A percentile compares a stretch with the other conserved stretches of the same genome.
These are phyloP conservation scores for Rhytidhysteron rufulum DNA, from an alignment of 2,329 filamentous ascomycete species.

Conservation along the genomic window DNA sequence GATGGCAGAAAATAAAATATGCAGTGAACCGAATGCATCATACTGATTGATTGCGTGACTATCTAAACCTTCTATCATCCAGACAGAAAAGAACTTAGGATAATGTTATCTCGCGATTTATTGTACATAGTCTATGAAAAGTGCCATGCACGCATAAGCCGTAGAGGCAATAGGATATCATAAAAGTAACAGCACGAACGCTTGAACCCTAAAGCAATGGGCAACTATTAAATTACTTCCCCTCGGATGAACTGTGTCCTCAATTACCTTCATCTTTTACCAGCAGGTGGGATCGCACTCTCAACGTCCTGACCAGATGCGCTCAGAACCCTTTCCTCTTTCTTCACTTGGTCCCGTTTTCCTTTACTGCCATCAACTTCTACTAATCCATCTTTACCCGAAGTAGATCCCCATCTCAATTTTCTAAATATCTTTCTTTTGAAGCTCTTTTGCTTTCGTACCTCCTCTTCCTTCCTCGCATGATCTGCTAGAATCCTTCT, in stretches of 20 bases:
- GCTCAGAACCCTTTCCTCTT: conserved; percentile 25
- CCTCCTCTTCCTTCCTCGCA: conserved; percentile 44
- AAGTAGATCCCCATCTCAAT: conserved; percentile 17
- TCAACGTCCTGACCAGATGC: conserved; percentile 32
- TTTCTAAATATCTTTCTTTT: conserved; percentile 26
- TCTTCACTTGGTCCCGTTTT: conserved; percentile 19
- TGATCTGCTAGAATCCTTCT: conserved; percentile 47
- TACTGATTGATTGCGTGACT: no score
- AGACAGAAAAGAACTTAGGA: no score
- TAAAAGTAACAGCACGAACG: not conserved
- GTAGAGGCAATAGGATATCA: not conserved
- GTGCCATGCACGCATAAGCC: not conserved
- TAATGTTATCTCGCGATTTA: no score
- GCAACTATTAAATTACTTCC: not conserved
- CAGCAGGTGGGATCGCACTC: conserved; percentile 31
- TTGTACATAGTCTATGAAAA: not conserved
- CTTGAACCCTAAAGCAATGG: not conserved
- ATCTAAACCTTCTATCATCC: no score
- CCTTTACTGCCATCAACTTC: conserved; percentile 6
- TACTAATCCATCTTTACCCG: conserved; percentile 11
- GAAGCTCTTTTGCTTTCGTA: conserved; percentile 31
- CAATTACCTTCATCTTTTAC: conserved; percentile 11
- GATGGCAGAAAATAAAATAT: no score
- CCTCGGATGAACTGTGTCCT: not conserved
- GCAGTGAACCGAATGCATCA: no score